Evolutionary conservation across 2,329 filamentous ascomycete species (phyloP), one percentile per base, ranked within the genome.

Genomic region (Elsinoe australis): DNA sequence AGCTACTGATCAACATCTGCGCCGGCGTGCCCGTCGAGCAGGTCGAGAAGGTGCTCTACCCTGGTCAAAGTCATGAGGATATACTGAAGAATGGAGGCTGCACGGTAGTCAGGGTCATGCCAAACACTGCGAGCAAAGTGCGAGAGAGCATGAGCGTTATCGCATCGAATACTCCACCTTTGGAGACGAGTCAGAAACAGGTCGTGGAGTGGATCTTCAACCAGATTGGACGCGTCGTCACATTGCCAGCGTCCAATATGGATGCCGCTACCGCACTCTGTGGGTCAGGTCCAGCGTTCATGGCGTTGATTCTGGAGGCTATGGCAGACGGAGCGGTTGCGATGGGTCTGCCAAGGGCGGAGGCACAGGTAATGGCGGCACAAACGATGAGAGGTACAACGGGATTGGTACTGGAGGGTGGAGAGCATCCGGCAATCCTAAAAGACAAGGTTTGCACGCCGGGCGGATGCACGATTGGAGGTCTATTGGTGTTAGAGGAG

Each of bases 111-210:
- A 75, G 87, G 24, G 86, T 83, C 48, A 87, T 94, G 78, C 87
- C 87, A 56, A 94, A 94, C 69, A 89, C 85, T 0, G 86, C 87
- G 8, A 81, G 82, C 19, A 74, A 85, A 41, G 83, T 94, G 50
- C 71, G 85, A 38, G 82, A 94, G 65, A 82, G 78, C 56, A 92
- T 92, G 85, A 90, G 71, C 6, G 72, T 92, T 47, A 83, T 94
- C 55, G 80, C 79, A 39, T 79, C 74, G 1, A 71, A 74, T 5
- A 71, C 69, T 6, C 78, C 80, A 6, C 73, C 80, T 2, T 69
- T 86, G 10, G 70, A 74, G 4, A 60, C 71, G 1, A 66, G 71
- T 14, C 73, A 73, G 22, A 69, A 75, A 60, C 51, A 59, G 14
- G 72, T 89, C 8, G 75, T 87, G 14, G 80, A 76, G 22, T 88